Percentiles rank a stretch among this genome's conserved stretches.
These are phyloP conservation scores for Allantophomopsis cytisporea DNA, from an alignment of 2,329 filamentous ascomycete genomes.

Conservation along the genomic window DNA sequence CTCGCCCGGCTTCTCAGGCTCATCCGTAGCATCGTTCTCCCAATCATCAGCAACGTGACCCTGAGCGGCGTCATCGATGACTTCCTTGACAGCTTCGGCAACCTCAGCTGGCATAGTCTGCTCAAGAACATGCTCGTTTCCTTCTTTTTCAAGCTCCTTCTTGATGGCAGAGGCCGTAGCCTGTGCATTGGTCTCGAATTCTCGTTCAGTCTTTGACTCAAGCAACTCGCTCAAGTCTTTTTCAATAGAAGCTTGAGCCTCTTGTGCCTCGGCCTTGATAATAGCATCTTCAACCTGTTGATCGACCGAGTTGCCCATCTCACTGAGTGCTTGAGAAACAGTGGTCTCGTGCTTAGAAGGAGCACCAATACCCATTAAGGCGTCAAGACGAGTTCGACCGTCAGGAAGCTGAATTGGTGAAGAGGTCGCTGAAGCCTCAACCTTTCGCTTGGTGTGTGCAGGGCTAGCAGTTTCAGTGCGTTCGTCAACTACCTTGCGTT, in stretches of 20 bases:
- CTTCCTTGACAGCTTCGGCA: constrained; percentile 41
- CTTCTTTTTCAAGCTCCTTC: constrained; percentile 38
- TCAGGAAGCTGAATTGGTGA: constrained; percentile 16
- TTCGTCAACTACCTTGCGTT: constrained; percentile 14
- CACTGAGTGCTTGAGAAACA: constrained; percentile 56
- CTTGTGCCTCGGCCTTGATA: constrained; percentile 31
- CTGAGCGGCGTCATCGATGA: constrained; percentile 38
- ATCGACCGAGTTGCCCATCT: constrained; percentile 45
- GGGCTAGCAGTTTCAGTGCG: constrained; percentile 10
- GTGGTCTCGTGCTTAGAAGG: constrained; percentile 38
- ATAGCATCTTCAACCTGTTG: constrained; percentile 53
- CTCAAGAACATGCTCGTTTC: constrained; percentile 38
- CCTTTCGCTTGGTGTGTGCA: constrained; percentile 14
- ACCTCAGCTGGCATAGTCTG: constrained; percentile 33
- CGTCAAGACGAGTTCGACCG: constrained; percentile 22
- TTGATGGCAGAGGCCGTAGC: constrained; percentile 33
- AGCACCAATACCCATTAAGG: constrained; percentile 17
- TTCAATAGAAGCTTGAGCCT: constrained; percentile 32
- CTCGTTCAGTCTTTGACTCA: constrained; percentile 35
- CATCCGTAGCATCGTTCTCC: constrained; percentile 70
- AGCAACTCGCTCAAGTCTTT: constrained; percentile 34
- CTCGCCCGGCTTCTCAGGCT: constrained; percentile 48
- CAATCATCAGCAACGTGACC: constrained; percentile 66
- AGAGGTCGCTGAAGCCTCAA: constrained; percentile 10
- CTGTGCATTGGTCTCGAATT: constrained; percentile 36